Evolutionary conservation across 1,139 yeast species (phyloP).

Genomic region (Zygoascus hellenicus): DNA sequence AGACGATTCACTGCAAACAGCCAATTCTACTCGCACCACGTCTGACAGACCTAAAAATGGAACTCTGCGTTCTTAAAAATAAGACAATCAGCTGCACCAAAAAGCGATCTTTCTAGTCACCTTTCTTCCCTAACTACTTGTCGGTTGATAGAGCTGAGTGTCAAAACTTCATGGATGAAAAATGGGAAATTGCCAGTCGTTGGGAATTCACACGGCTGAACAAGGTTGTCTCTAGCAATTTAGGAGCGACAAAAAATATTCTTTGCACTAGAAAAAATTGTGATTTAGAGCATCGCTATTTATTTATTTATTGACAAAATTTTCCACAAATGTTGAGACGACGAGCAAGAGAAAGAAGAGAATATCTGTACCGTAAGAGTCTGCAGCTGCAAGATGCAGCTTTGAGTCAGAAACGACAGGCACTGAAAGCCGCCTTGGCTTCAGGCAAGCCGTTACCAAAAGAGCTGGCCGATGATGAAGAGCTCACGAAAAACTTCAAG

Average conservation of each 20-base stretch:
- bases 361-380: slow-evolving; percentile 82
- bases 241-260: background rate
- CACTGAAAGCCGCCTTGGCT: slow-evolving; percentile 80
- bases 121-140: too few species aligned
- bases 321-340: slow-evolving; percentile 59
- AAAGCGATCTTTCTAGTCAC: too few species aligned
- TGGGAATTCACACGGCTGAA: too few species aligned
- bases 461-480: slow-evolving; percentile 81
- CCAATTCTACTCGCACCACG: too few species aligned
- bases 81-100: too few species aligned
- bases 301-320: background rate
- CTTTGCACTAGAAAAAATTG: background rate
- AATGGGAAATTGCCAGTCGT: too few species aligned
- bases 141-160: too few species aligned
- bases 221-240: background rate
- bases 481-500: slow-evolving; percentile 72
- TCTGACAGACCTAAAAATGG: too few species aligned
- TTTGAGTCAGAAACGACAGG: slow-evolving; percentile 78
- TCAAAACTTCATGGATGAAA: too few species aligned
- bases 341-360: slow-evolving; percentile 94
- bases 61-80: too few species aligned
- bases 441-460: slow-evolving; percentile 85
- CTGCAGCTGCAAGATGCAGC: slow-evolving; percentile 86
- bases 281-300: background rate
- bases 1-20: too few species aligned